Conservation (phyloP, 164 flowering plant genomes). For the Vitis rupestris region DNA sequence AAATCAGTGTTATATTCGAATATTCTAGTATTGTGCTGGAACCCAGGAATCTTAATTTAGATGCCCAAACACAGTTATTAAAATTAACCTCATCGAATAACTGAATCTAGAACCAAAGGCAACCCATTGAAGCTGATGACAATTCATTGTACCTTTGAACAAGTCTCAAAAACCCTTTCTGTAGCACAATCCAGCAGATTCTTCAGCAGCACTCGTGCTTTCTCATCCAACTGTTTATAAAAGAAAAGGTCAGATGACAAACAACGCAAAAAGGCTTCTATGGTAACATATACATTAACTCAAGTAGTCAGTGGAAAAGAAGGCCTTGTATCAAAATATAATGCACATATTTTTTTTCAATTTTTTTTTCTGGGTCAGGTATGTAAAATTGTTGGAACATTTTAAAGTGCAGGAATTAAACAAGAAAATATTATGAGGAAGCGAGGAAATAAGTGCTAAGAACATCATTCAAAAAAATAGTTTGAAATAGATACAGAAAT, state of each 20-base stretch:
- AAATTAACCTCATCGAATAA: background rate
- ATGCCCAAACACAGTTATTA: slow-evolving; percentile 1
- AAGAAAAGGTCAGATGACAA: background rate
- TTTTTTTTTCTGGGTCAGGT: too few relatives aligned
- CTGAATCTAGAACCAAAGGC: background rate
- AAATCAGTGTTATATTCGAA: background rate
- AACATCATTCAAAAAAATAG: too few relatives aligned
- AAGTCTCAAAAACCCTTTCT: slow-evolving; percentile 23
- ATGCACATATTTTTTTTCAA: too few relatives aligned
- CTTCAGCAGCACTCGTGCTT: slow-evolving; percentile 34
- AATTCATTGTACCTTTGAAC: slow-evolving; percentile 24
- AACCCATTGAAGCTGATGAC: background rate
- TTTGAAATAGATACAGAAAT: too few relatives aligned
- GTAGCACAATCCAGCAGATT: slow-evolving; percentile 39
- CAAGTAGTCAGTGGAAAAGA: too few relatives aligned
- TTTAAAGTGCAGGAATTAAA: too few relatives aligned
- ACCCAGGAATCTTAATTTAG: background rate
- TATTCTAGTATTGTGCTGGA: background rate
- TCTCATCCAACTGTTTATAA: slow-evolving; percentile 35
- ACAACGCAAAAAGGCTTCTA: background rate
- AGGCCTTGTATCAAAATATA: too few relatives aligned
- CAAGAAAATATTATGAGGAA: too few relatives aligned
- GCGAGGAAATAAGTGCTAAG: background rate
- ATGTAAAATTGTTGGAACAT: too few relatives aligned
- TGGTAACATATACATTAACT: background rate